phyloP scores from a whole-genome alignment of 305 asterid genomes.

The Stenogyne calaminthoides region DNA sequence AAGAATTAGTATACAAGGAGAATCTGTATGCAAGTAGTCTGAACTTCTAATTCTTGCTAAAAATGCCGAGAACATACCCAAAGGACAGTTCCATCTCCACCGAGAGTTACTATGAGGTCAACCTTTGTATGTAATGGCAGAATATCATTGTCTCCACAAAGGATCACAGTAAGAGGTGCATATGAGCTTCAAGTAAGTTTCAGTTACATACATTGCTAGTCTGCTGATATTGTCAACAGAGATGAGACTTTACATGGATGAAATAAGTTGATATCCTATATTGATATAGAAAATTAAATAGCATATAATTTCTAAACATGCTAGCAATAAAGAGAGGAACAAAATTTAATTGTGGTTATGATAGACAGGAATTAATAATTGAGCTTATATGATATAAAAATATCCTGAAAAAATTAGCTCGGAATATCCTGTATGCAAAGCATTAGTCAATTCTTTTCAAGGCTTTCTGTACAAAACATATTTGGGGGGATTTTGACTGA shows the following conservation, averaged over 20 bases:
- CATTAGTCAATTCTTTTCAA: neutral
- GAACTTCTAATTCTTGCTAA: neutral
- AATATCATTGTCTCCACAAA: conserved; percentile 68
- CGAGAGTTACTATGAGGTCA: conserved; percentile 92
- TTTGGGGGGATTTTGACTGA: neutral
- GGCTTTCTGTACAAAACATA: neutral
- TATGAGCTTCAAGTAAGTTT: neutral
- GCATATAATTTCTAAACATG: neutral
- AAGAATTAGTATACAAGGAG: neutral
- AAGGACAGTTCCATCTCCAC: conserved; percentile 99
- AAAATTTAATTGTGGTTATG: neutral
- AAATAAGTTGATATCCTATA: neutral
- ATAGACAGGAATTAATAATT: neutral
- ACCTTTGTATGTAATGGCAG: conserved; percentile 78
- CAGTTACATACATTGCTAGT: neutral
- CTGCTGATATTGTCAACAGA: neutral
- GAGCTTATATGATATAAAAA: neutral
- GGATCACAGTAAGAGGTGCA: neutral
- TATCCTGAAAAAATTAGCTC: neutral
- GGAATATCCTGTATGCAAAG: neutral
- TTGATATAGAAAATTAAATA: neutral
- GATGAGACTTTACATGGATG: neutral
- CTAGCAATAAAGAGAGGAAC: neutral
- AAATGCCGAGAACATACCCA: conserved; percentile 63
- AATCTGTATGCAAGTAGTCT: too few relatives aligned